Percentiles rank a stretch among this genome's conserved stretches.
Evolutionary conservation across 805 yeast genomes (phyloP).

Genomic region (Schwanniomyces yamadae): DNA sequence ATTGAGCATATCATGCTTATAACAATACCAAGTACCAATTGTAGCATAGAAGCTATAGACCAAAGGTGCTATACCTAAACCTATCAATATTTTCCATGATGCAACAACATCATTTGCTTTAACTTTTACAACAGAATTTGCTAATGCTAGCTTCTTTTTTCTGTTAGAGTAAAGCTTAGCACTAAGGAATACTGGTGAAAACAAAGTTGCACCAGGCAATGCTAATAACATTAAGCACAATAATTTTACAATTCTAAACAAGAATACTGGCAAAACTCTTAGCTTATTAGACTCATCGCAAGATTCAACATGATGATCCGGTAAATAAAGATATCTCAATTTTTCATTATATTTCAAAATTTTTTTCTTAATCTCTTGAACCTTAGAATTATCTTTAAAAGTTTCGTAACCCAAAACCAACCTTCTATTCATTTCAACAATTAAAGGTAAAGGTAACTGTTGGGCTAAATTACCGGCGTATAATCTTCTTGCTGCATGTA

Average conservation of each 20-base stretch:
- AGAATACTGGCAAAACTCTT: conserved; percentile 50
- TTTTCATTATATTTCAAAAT: conserved; percentile 70
- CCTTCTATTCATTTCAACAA: conserved; percentile 89
- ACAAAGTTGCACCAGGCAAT: conserved; percentile 84
- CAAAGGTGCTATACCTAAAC: conserved; percentile 85
- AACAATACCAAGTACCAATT: conserved; percentile 46
- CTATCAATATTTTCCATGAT: conserved; percentile 92
- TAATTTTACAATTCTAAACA: conserved; percentile 58
- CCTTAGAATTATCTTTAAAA: conserved; percentile 66
- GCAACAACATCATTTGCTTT: conserved; percentile 93
- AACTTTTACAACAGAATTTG: conserved; percentile 84
- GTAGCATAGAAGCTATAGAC: conserved; percentile 79
- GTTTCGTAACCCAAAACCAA: conserved; percentile 78
- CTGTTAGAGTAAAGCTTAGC: conserved; percentile 70
- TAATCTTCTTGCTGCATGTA: conserved; percentile 88
- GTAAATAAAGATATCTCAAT: conserved; percentile 48
- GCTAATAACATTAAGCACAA: conserved; percentile 59
- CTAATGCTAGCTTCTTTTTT: conserved; percentile 78
- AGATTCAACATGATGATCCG: conserved; percentile 60
- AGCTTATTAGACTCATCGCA: conserved; percentile 51
- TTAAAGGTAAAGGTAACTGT: conserved; percentile 72
- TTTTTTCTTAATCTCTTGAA: conserved; percentile 57
- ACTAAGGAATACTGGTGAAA: conserved; percentile 82
- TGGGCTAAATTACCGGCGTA: conserved; percentile 75
- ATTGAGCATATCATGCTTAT: conserved; percentile 12